Conservation (phyloP, 345 rosid genomes). For the Kernera saxatilis region DNA sequence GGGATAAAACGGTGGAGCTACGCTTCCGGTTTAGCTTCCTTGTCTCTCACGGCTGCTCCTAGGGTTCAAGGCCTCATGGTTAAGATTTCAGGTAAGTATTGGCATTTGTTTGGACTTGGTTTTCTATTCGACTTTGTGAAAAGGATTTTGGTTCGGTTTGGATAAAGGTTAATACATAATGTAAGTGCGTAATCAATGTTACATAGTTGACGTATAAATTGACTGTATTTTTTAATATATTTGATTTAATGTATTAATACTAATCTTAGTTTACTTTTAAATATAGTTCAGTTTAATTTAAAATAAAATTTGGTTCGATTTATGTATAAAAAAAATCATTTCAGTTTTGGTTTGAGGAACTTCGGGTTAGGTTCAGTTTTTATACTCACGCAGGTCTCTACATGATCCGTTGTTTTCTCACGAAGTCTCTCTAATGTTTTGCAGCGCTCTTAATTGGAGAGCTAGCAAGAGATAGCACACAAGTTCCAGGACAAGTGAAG, state of each 20-base stretch:
- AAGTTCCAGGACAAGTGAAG: conserved; percentile 46
- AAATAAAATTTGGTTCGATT: too few relatives aligned
- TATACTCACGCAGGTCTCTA: too few relatives aligned
- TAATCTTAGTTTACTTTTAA: too few relatives aligned
- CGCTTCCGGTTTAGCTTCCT: conserved; percentile 58
- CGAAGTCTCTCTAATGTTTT: not conserved
- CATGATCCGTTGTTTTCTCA: not conserved
- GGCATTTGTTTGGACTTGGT: not conserved
- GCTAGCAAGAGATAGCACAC: conserved; percentile 30
- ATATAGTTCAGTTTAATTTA: too few relatives aligned
- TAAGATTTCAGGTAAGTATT: conserved; percentile 50
- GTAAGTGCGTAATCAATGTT: too few relatives aligned
- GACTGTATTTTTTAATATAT: too few relatives aligned
- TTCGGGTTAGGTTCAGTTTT: not conserved
- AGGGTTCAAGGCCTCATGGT: conserved; percentile 63
- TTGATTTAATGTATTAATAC: too few relatives aligned
- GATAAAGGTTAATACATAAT: too few relatives aligned
- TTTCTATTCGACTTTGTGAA: not conserved
- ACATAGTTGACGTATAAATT: too few relatives aligned
- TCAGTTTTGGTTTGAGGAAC: not conserved
- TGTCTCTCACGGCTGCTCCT: conserved; percentile 50
- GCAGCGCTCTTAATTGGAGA: conserved; percentile 56
- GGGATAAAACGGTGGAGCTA: conserved; percentile 68
- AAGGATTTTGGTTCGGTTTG: not conserved
- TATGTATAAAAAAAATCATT: too few relatives aligned